These are phyloP conservation scores for Kokia cookei DNA, from an alignment of 441 rosid genomes.

Conservation along the genomic window DNA sequence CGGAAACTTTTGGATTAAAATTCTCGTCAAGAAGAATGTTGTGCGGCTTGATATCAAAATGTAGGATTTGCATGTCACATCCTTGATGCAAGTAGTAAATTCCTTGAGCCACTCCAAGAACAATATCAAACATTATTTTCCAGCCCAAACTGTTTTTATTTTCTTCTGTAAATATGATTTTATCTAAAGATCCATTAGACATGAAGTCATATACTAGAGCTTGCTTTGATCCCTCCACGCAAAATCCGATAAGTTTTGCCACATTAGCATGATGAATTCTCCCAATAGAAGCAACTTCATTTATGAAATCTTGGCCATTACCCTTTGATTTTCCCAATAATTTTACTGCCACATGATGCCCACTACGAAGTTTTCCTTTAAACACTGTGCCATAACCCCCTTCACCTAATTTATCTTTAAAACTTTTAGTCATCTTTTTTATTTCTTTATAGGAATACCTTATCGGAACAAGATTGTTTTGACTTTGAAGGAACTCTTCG, in stretches of 20 bases:
- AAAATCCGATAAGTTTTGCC: neutral
- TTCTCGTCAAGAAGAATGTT: neutral
- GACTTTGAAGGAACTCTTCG: neutral
- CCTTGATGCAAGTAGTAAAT: conserved; percentile 1
- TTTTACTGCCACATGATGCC: too few species aligned
- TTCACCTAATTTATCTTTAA: neutral
- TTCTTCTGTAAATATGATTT: neutral
- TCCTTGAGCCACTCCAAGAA: neutral
- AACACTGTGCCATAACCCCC: neutral
- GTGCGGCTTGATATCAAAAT: neutral
- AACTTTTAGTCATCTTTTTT: neutral
- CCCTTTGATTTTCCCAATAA: too few species aligned
- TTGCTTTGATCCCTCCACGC: neutral
- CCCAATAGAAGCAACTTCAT: neutral
- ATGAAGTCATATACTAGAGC: neutral
- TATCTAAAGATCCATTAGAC: neutral
- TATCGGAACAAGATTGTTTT: neutral
- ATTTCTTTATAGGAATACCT: neutral
- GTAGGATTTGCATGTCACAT: neutral
- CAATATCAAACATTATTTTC: neutral
- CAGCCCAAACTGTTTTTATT: neutral
- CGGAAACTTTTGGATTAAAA: neutral
- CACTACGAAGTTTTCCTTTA: too few species aligned
- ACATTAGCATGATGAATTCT: neutral
- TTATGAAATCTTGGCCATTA: neutral